Evolutionary conservation across 2,329 filamentous ascomycete genomes (phyloP).

Genomic region (Aspergillus ibericus): DNA sequence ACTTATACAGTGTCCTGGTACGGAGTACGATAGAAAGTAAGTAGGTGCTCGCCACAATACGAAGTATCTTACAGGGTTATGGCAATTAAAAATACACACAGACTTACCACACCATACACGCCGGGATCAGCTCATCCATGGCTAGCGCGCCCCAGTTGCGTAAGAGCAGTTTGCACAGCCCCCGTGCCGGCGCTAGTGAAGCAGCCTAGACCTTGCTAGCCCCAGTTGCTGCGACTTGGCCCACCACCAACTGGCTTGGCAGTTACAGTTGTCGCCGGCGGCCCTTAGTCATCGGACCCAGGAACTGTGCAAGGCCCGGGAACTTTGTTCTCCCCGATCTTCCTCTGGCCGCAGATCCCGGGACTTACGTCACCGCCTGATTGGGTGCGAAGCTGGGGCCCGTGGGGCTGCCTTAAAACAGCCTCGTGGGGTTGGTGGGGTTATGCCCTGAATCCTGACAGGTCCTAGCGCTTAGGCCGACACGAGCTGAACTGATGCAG

Average conservation of each 20-base stretch:
- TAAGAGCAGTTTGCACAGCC: constrained; percentile 30
- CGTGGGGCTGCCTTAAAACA: constrained; percentile 21
- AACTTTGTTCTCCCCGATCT: constrained; percentile 18
- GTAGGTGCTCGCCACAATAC: no score
- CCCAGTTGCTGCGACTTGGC: not conserved
- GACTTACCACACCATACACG: not conserved
- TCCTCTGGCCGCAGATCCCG: constrained; percentile 20
- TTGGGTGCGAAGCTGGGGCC: constrained; percentile 2
- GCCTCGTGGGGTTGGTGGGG: constrained; percentile 26
- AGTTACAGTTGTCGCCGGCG: not conserved
- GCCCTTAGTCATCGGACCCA: constrained; percentile 16
- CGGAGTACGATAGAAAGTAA: no score
- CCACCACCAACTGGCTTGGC: not conserved
- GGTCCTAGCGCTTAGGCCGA: constrained; percentile 12
- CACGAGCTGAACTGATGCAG: not conserved
- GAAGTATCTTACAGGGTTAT: no score
- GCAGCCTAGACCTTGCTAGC: constrained; percentile 18
- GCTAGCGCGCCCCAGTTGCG: constrained; percentile 20
- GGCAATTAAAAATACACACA: no score
- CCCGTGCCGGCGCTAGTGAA: constrained; percentile 26
- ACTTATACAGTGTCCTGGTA: no score
- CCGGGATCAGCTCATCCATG: constrained; percentile 6
- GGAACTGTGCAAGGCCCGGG: constrained; percentile 14
- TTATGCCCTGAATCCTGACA: constrained; percentile 22
- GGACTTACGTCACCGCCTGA: not conserved